phyloP scores from a whole-genome alignment of 78 protist genomes.

The Dictyostelium firmibasis region DNA sequence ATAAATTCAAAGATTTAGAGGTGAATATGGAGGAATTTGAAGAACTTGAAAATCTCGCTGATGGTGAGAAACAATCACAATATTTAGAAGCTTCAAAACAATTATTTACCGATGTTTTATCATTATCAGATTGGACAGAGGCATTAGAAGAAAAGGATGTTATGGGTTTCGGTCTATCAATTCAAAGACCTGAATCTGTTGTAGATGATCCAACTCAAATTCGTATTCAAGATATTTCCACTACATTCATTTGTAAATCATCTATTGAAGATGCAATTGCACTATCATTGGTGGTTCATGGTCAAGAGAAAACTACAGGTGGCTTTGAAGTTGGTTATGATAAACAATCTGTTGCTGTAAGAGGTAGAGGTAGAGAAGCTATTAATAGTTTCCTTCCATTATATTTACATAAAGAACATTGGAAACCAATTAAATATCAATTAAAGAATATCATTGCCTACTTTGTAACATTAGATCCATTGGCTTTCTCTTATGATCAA shows the following conservation, averaged over 20 bases:
- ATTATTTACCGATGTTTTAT: constrained; percentile 40
- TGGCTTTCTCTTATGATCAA: constrained; percentile 69
- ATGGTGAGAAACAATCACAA: background rate
- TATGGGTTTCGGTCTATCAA: constrained; percentile 75
- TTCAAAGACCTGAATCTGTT: constrained; percentile 78
- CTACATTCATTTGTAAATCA: constrained; percentile 66
- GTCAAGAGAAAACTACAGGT: constrained; percentile 59
- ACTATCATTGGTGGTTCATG: constrained; percentile 12
- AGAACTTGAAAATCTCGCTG: background rate
- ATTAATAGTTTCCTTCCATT: constrained; percentile 78
- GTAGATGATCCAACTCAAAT: constrained; percentile 83
- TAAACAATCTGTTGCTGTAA: constrained; percentile 16
- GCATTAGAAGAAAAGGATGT: constrained; percentile 52
- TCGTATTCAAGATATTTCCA: constrained; percentile 60
- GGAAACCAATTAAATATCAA: constrained; percentile 46
- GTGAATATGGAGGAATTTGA: background rate
- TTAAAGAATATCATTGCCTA: constrained; percentile 59
- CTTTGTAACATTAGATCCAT: constrained; percentile 76
- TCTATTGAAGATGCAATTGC: constrained; percentile 79
- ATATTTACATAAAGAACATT: constrained; percentile 43
- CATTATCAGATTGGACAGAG: constrained; percentile 67
- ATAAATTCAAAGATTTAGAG: background rate
- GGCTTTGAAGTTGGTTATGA: constrained; percentile 69
- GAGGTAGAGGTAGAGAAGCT: constrained; percentile 83
- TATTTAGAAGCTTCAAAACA: constrained; percentile 15